Conservation (phyloP, 1,139 yeast species). For the Yarrowia galli region DNA sequence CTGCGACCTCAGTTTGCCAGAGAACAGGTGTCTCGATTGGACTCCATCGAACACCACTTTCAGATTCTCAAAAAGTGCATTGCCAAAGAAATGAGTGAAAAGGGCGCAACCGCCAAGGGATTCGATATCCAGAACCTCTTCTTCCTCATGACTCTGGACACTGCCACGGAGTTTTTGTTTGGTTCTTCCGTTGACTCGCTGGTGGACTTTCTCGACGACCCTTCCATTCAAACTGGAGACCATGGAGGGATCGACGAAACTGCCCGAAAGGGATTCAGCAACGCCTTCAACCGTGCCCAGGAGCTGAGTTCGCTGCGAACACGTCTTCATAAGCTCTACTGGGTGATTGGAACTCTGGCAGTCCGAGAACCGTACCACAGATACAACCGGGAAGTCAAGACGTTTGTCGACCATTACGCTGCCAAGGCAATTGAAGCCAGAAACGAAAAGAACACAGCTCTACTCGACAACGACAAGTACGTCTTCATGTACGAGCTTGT, state of each 20-base stretch:
- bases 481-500: constrained; percentile 55
- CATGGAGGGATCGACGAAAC: constrained; percentile 18
- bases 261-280: background rate
- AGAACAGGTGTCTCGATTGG: constrained; percentile 60
- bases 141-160: constrained; percentile 62
- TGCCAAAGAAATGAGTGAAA: background rate
- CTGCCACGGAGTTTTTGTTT: constrained; percentile 66
- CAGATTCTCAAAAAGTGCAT: constrained; percentile 43
- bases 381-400: constrained; percentile 43
- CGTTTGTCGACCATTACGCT: constrained; percentile 49
- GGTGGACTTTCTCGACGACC: constrained; percentile 15
- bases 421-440: constrained; percentile 43
- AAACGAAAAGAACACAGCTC: background rate
- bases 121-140: constrained; percentile 60
- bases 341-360: background rate
- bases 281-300: constrained; percentile 21
- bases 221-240: background rate
- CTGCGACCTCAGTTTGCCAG: constrained; percentile 64
- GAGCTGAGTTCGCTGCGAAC: constrained; percentile 2
- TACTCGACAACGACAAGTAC: constrained; percentile 35
- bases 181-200: constrained; percentile 59
- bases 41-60: constrained; percentile 57
- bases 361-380: background rate
- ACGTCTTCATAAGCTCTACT: constrained; percentile 12
- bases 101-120: constrained; percentile 39